A percentile compares a stretch with the other conserved stretches of the same genome.
Evolutionary conservation across 805 yeast genomes (phyloP).

Genomic region (Ogataea nonfermentans): DNA sequence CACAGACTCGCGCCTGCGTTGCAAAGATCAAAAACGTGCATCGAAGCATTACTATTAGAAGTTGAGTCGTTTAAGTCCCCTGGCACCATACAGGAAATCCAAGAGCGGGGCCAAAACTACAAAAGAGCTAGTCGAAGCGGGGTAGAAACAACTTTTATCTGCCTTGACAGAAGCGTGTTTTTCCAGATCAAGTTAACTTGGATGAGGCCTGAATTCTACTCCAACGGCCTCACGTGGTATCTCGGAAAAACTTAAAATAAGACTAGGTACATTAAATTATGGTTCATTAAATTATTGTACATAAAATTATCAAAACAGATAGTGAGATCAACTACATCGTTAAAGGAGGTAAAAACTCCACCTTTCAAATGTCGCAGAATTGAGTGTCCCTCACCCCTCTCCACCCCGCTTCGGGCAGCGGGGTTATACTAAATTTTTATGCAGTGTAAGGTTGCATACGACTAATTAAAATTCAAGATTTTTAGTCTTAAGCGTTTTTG

Average conservation of each 20-base stretch:
- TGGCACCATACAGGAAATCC: background rate
- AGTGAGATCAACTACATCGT: no score
- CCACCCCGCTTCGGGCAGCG: background rate
- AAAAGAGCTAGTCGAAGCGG: background rate
- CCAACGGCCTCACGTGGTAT: background rate
- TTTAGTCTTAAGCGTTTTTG: no score
- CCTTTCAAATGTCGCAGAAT: background rate
- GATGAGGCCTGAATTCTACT: no score
- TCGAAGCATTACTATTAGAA: background rate
- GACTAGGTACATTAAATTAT: background rate
- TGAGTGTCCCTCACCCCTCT: background rate
- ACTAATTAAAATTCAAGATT: no score
- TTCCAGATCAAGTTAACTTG: no score
- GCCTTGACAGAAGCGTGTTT: background rate
- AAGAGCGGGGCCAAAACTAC: conserved; percentile 2
- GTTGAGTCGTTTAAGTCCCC: background rate
- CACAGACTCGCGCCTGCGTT: conserved; percentile 6
- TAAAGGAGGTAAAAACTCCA: background rate
- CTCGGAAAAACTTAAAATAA: conserved; percentile 6
- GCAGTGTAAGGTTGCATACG: background rate
- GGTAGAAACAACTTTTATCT: background rate
- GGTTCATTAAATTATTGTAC: background rate
- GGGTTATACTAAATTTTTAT: background rate
- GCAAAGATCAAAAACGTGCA: background rate
- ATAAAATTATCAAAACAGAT: background rate